Conservation (phyloP, 805 yeast genomes). For the Wickerhamiella musiphila region DNA sequence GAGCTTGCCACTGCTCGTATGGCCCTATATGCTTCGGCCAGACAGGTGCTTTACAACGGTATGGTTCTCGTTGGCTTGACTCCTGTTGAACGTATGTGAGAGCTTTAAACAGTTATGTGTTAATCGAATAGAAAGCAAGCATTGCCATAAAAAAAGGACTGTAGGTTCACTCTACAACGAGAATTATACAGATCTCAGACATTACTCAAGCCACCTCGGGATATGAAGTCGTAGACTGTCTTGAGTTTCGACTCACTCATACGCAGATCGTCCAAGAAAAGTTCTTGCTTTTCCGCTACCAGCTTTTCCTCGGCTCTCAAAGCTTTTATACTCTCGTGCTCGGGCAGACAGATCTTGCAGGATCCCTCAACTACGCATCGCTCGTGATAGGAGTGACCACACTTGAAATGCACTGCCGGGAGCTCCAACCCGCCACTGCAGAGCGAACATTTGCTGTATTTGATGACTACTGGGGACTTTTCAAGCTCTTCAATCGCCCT, state of each 20-base stretch:
- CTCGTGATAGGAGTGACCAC: constrained; percentile 76
- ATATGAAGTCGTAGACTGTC: constrained; percentile 64
- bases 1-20: constrained; percentile 79
- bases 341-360: constrained; percentile 69
- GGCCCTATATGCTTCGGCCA: constrained; percentile 78
- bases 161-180: not conserved
- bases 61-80: constrained; percentile 79
- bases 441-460: constrained; percentile 43
- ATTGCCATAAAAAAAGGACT: not conserved
- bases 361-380: constrained; percentile 35
- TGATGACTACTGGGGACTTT: constrained; percentile 34
- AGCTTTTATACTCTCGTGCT: constrained; percentile 46
- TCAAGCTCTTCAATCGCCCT: constrained; percentile 35
- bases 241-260: constrained; percentile 45
- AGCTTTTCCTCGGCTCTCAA: constrained; percentile 43
- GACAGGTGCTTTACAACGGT: constrained; percentile 80
- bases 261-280: constrained; percentile 40
- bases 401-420: constrained; percentile 71
- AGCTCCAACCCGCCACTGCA: constrained; percentile 52
- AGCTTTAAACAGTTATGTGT: not conserved
- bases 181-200: not conserved
- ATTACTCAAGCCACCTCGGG: constrained; percentile 60
- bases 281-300: constrained; percentile 41
- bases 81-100: constrained; percentile 95
- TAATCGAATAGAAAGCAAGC: not conserved